Evolutionary conservation across 805 yeast genomes (phyloP).

Genomic region (Saccharomyces eubayanus): DNA sequence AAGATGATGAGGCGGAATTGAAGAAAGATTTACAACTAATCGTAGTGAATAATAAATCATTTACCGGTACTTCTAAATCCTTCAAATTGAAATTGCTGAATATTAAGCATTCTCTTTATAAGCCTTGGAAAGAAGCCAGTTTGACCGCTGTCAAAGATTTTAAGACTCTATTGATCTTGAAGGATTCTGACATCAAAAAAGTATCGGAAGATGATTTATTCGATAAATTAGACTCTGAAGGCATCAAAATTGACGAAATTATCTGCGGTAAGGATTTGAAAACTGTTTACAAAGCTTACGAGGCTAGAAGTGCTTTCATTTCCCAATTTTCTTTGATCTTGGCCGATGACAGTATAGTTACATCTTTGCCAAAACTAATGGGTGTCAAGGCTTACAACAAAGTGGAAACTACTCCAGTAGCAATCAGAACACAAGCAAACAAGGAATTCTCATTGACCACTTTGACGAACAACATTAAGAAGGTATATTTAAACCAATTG

Average conservation of each 20-base stretch:
- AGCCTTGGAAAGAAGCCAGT: slow-evolving; percentile 25
- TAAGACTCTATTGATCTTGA: slow-evolving; percentile 33
- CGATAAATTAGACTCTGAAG: slow-evolving; percentile 50
- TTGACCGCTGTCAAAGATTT: slow-evolving; percentile 30
- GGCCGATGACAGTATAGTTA: slow-evolving; percentile 74
- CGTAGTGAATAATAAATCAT: slow-evolving; percentile 56
- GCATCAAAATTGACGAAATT: slow-evolving; percentile 37
- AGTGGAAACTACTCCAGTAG: slow-evolving; percentile 57
- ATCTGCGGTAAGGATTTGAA: slow-evolving; percentile 68
- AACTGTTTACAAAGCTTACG: slow-evolving; percentile 80
- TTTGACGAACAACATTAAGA: slow-evolving; percentile 50
- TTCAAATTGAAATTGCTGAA: slow-evolving; percentile 47
- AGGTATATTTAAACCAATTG: slow-evolving; percentile 46
- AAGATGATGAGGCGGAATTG: slow-evolving; percentile 41
- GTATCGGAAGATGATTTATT: slow-evolving; percentile 43
- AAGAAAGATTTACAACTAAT: slow-evolving; percentile 45
- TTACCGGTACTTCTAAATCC: slow-evolving; percentile 43
- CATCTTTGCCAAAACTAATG: slow-evolving; percentile 71
- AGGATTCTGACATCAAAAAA: slow-evolving; percentile 33
- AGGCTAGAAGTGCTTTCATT: slow-evolving; percentile 70
- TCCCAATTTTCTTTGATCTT: slow-evolving; percentile 66
- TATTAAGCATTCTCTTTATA: slow-evolving; percentile 30
- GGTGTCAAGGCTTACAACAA: slow-evolving; percentile 80
- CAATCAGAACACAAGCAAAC: slow-evolving; percentile 41
- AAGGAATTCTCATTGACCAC: slow-evolving; percentile 39